Conservation (phyloP, 192 early-diverging fungal species). For the Chytriomyces confervae region DNA sequence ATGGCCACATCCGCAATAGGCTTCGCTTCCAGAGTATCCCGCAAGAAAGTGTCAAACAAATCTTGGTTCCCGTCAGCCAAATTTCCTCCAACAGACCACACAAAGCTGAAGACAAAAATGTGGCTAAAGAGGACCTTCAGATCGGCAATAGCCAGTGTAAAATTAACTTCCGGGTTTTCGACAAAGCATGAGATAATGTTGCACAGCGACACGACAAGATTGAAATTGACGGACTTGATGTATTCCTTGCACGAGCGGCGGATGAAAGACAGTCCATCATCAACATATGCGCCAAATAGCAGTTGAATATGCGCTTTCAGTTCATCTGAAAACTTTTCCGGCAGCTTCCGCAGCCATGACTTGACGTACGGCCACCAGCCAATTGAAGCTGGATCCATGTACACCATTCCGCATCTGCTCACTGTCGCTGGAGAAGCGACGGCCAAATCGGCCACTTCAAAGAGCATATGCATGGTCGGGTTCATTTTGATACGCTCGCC, state of each 20-base stretch:
- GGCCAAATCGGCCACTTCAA: conserved; percentile 66
- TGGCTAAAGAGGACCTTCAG: conserved; percentile 52
- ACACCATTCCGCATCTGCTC: conserved; percentile 65
- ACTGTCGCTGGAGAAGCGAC: conserved; percentile 70
- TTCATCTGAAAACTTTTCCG: conserved; percentile 46
- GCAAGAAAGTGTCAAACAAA: conserved; percentile 60
- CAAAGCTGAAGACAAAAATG: conserved; percentile 63
- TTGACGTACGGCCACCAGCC: conserved; percentile 61
- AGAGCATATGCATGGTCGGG: conserved; percentile 65
- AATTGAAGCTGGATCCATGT: conserved; percentile 61
- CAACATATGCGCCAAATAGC: conserved; percentile 53
- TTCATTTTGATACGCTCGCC: conserved; percentile 68
- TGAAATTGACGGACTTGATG: conserved; percentile 59
- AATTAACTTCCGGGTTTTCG: conserved; percentile 50
- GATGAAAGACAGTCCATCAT: conserved; percentile 57
- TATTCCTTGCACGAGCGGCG: conserved; percentile 60
- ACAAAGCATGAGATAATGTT: conserved; percentile 58
- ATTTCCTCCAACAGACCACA: conserved; percentile 67
- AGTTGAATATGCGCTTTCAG: conserved; percentile 45
- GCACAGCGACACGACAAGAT: conserved; percentile 58
- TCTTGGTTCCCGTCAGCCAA: conserved; percentile 65
- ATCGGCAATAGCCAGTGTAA: conserved; percentile 44
- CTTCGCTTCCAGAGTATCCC: conserved; percentile 53
- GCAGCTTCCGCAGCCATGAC: conserved; percentile 53
- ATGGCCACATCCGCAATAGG: conserved; percentile 54